Evolutionary conservation across 2,329 filamentous ascomycete species (phyloP).

Genomic region (Coniella lustricola): DNA sequence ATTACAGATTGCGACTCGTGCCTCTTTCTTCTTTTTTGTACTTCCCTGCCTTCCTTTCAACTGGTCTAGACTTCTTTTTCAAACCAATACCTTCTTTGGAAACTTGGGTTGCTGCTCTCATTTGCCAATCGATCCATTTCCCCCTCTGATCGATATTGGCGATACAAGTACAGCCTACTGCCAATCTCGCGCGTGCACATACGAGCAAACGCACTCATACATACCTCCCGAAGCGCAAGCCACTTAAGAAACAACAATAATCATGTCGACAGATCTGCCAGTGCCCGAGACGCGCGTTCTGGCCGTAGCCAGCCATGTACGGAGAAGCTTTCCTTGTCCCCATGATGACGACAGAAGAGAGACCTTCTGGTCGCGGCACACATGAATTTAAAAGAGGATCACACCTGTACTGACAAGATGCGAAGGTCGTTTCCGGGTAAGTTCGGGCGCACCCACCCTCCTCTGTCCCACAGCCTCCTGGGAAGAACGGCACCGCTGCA

Average conservation of each 20-base stretch:
- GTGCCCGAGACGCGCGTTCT: conserved; percentile 62
- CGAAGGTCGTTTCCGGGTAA: conserved; percentile 39
- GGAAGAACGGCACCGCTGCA: too few relatives aligned
- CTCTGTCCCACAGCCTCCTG: not conserved
- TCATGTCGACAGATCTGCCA: conserved; percentile 33
- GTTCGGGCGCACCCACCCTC: conserved; percentile 10
- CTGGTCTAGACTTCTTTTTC: too few relatives aligned
- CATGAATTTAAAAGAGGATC: conserved; percentile 37
- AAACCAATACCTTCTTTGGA: too few relatives aligned
- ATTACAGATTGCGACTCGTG: too few relatives aligned
- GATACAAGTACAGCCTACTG: not conserved
- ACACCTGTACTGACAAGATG: conserved; percentile 14
- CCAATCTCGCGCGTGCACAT: not conserved
- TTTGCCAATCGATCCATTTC: too few relatives aligned
- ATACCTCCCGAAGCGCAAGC: too few relatives aligned
- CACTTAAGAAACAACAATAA: not conserved
- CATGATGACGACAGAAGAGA: conserved; percentile 7
- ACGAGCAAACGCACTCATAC: not conserved
- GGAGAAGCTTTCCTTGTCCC: conserved; percentile 26
- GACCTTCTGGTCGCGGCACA: conserved; percentile 18
- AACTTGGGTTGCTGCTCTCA: too few relatives aligned
- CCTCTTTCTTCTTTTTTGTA: too few relatives aligned
- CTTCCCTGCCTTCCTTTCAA: too few relatives aligned
- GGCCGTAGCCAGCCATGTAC: conserved; percentile 91
- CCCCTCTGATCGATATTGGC: too few relatives aligned